These are phyloP conservation scores for Whalleya microplaca DNA, from an alignment of 2,329 filamentous ascomycete species.

Conservation along the genomic window DNA sequence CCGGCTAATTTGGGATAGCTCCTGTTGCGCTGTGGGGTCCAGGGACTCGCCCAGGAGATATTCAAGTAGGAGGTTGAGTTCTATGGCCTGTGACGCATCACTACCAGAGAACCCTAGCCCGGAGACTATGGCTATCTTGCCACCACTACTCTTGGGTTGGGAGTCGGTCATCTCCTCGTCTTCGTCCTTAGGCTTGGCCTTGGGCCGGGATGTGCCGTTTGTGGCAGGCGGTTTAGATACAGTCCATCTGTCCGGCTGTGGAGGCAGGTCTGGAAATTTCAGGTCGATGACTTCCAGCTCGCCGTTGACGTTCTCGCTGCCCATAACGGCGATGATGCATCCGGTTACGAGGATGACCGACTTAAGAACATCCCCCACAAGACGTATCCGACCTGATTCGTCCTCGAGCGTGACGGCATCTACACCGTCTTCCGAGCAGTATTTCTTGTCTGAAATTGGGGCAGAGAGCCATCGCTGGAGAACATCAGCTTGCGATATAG, in stretches of 20 bases:
- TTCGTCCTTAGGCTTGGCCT: conserved; percentile 44
- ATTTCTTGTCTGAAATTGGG: conserved; percentile 76
- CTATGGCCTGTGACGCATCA: conserved; percentile 71
- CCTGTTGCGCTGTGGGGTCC: conserved; percentile 60
- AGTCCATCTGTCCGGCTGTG: conserved; percentile 81
- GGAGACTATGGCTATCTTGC: conserved; percentile 81
- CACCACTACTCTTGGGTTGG: conserved; percentile 40
- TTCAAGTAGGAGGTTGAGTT: conserved; percentile 79
- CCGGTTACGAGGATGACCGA: conserved; percentile 82
- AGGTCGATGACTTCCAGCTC: conserved; percentile 92
- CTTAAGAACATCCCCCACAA: conserved; percentile 73
- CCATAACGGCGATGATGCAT: conserved; percentile 91
- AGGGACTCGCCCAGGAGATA: conserved; percentile 84
- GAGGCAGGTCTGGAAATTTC: conserved; percentile 82
- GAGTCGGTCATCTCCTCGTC: conserved; percentile 62
- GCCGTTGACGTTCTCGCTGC: conserved; percentile 89
- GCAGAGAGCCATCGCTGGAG: conserved; percentile 84
- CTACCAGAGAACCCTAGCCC: conserved; percentile 82
- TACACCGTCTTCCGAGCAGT: conserved; percentile 63
- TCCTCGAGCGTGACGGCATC: conserved; percentile 89
- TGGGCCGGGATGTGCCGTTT: conserved; percentile 35
- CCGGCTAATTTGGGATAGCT: conserved; percentile 72
- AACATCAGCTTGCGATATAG: conserved; percentile 6
- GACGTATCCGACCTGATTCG: conserved; percentile 83
- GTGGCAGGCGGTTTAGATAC: conserved; percentile 53